These are phyloP conservation scores for Saccharomycopsis guyanensis DNA, from an alignment of 805 yeast genomes.

Conservation along the genomic window DNA sequence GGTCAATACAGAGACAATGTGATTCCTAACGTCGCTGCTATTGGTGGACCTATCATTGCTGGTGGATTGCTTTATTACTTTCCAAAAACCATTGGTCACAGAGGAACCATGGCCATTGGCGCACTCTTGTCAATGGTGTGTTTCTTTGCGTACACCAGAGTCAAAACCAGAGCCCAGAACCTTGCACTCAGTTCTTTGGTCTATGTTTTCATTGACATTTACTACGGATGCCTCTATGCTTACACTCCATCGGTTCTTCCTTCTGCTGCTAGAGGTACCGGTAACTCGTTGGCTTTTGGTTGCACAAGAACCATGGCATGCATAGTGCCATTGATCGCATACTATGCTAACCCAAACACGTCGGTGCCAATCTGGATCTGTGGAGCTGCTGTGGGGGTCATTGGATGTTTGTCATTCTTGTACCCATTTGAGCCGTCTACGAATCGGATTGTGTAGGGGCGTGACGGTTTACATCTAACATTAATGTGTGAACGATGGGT, in stretches of 20 bases:
- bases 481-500: too few species aligned
- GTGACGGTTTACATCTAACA: too few species aligned
- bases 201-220: conserved; percentile 39
- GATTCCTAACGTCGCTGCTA: conserved; percentile 39
- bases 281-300: conserved; percentile 52
- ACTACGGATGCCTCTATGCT: conserved; percentile 55
- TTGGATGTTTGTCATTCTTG: conserved; percentile 34
- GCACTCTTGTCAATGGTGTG: conserved; percentile 45
- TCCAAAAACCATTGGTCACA: conserved; percentile 36
- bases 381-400: conserved; percentile 43
- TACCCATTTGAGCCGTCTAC: conserved; percentile 40
- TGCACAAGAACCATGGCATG: conserved; percentile 45
- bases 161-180: conserved; percentile 44
- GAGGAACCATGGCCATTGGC: conserved; percentile 47
- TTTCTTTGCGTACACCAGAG: conserved; percentile 54
- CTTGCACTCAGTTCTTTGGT: conserved; percentile 40
- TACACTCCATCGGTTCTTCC: conserved; percentile 62
- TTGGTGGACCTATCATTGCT: conserved; percentile 48
- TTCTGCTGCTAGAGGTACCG: conserved; percentile 46
- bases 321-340: conserved; percentile 50
- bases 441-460: conserved; percentile 26
- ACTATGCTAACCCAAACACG: conserved; percentile 37
- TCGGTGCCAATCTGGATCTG: conserved; percentile 55
- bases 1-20: conserved; percentile 41
- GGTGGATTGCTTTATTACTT: conserved; percentile 26